A percentile compares a stretch with the other conserved stretches of the same genome.
Evolutionary conservation across 805 yeast species (phyloP).

Genomic region (Candida nonsorbophila): DNA sequence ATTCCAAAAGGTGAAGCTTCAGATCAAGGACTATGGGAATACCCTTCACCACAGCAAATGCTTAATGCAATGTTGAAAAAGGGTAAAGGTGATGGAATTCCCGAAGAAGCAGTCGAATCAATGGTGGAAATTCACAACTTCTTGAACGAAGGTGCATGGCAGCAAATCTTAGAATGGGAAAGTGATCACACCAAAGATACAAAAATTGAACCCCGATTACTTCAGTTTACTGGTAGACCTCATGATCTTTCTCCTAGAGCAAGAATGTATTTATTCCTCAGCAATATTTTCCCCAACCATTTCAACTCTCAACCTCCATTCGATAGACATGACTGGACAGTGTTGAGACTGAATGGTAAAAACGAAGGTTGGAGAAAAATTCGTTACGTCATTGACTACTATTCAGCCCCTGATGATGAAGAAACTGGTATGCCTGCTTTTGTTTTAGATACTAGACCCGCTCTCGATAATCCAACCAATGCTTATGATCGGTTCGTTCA

Average conservation of each 20-base stretch:
- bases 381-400: slow-evolving; percentile 92
- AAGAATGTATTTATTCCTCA: slow-evolving; percentile 55
- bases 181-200: slow-evolving; percentile 53
- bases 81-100: slow-evolving; percentile 82
- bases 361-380: slow-evolving; percentile 56
- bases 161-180: slow-evolving; percentile 91
- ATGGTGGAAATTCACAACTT: slow-evolving; percentile 98
- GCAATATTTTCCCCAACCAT: slow-evolving; percentile 64
- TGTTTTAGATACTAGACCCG: slow-evolving; percentile 92
- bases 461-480: slow-evolving; percentile 62
- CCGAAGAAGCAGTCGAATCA: slow-evolving; percentile 91
- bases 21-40: slow-evolving; percentile 87
- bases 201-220: slow-evolving; percentile 64
- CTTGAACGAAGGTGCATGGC: slow-evolving; percentile 97
- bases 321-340: slow-evolving; percentile 99
- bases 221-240: slow-evolving; percentile 90
- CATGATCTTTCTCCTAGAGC: slow-evolving; percentile 86
- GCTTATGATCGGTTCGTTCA: slow-evolving; percentile 64
- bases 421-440: slow-evolving; percentile 87
- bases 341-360: slow-evolving; percentile 55
- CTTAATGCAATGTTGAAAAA: slow-evolving; percentile 94
- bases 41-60: slow-evolving; percentile 99
- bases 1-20: slow-evolving; percentile 77
- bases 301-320: slow-evolving; percentile 84
- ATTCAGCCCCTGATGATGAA: slow-evolving; percentile 89